These are phyloP conservation scores for Annulohypoxylon maeteangense DNA, from an alignment of 495 filamentous ascomycete species.

Conservation along the genomic window DNA sequence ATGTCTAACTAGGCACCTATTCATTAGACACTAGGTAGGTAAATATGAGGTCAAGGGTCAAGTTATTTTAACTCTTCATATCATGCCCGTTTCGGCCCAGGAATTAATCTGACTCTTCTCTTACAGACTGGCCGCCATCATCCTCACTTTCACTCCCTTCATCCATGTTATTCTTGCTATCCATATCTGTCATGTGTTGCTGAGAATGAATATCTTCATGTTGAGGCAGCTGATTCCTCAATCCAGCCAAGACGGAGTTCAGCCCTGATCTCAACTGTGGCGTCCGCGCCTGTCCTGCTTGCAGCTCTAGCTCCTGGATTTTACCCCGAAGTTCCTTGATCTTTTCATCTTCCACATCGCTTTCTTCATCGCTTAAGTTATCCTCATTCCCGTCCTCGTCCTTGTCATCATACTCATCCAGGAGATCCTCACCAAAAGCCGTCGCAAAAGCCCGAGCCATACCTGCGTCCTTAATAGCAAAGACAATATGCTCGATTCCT, in stretches of 20 bases:
- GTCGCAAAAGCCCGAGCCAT: slow-evolving; percentile 56
- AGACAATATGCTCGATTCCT: slow-evolving; percentile 58
- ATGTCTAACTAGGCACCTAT: too few species aligned
- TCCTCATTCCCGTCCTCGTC: neutral
- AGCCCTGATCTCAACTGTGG: slow-evolving; percentile 45
- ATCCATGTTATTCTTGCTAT: neutral
- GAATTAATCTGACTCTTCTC: slow-evolving; percentile 19
- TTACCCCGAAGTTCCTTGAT: slow-evolving; percentile 48
- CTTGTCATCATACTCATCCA: slow-evolving; percentile 31
- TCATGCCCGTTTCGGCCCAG: slow-evolving; percentile 19
- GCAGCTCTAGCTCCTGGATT: slow-evolving; percentile 44
- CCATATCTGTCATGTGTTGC: neutral
- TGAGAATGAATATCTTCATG: neutral
- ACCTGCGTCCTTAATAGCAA: slow-evolving; percentile 54
- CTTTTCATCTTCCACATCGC: slow-evolving; percentile 36
- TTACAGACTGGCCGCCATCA: slow-evolving; percentile 5
- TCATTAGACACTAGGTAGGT: too few species aligned
- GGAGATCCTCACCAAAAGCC: slow-evolving; percentile 55
- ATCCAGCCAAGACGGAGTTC: slow-evolving; percentile 40
- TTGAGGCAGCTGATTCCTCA: slow-evolving; percentile 45
- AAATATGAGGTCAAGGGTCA: neutral
- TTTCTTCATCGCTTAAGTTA: slow-evolving; percentile 5
- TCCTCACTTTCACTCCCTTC: neutral
- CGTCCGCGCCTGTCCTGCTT: slow-evolving; percentile 42
- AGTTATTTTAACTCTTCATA: slow-evolving; percentile 14